These are phyloP conservation scores for Vaccinium macrocarpon DNA, from an alignment of 148 eudicot genomes.

Conservation along the genomic window DNA sequence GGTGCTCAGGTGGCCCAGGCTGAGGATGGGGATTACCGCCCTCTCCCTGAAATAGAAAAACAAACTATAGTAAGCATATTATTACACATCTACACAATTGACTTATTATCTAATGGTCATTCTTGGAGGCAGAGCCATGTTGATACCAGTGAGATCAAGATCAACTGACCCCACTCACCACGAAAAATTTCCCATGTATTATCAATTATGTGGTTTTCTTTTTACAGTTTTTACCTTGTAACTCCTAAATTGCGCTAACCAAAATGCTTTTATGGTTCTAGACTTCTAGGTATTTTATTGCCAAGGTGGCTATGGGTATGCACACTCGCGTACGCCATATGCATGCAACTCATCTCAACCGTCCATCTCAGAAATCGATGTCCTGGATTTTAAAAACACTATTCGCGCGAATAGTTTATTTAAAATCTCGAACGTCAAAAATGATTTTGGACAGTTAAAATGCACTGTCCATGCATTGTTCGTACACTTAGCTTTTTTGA, in stretches of 20 bases:
- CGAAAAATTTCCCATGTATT: not conserved
- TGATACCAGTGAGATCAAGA: not conserved
- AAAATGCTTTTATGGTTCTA: not conserved
- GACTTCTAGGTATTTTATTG: not conserved
- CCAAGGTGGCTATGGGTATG: no score
- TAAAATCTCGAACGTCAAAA: no score
- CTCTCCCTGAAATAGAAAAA: constrained; percentile 19
- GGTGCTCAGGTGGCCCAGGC: constrained; percentile 40
- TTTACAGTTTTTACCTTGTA: not conserved
- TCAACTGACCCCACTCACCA: not conserved
- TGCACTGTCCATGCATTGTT: no score
- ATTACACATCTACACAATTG: not conserved
- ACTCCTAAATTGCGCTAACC: not conserved
- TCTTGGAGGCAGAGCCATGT: not conserved
- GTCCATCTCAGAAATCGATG: no score
- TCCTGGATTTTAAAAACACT: no score
- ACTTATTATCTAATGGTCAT: not conserved
- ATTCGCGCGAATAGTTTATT: no score
- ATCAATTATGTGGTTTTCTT: not conserved
- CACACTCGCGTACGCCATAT: no score
- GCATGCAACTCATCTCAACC: no score
- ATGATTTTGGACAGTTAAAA: no score
- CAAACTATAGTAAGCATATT: not conserved
- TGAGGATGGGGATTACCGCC: constrained; percentile 24
- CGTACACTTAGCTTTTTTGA: no score